Percentiles rank a stretch among this genome's conserved stretches.
Conservation (phyloP, 2,329 filamentous ascomycete species). For the Microsporum audouinii region DNA sequence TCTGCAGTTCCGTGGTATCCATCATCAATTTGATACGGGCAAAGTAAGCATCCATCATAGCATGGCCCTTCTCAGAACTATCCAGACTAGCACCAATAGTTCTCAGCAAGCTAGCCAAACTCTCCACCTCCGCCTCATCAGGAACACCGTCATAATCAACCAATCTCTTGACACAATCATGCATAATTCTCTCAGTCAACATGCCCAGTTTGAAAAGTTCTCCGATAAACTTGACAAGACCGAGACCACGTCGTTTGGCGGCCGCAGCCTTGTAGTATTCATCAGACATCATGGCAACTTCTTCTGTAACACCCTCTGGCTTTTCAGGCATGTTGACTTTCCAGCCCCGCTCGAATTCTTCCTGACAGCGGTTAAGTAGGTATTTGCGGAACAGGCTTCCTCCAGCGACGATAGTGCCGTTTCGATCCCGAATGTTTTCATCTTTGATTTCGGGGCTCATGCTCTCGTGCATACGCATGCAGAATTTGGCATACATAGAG, state of each 20-base stretch:
- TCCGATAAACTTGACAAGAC: conserved; percentile 97
- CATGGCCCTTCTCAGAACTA: conserved; percentile 65
- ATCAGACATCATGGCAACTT: conserved; percentile 77
- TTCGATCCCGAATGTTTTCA: conserved; percentile 86
- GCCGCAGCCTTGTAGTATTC: conserved; percentile 93
- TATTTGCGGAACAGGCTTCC: conserved; percentile 97
- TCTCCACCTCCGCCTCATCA: conserved; percentile 94
- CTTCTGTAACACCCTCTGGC: conserved; percentile 59
- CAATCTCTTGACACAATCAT: conserved; percentile 94
- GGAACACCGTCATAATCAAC: conserved; percentile 89
- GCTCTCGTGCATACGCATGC: conserved; percentile 87
- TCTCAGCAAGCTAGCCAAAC: conserved; percentile 78
- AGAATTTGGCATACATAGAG: conserved; percentile 98
- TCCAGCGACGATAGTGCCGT: conserved; percentile 75
- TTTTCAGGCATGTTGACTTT: conserved; percentile 71
- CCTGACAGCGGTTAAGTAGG: conserved; percentile 93
- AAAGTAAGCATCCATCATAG: conserved; percentile 92
- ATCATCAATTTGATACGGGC: conserved; percentile 72
- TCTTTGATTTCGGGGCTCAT: conserved; percentile 95
- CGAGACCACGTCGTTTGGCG: conserved; percentile 90
- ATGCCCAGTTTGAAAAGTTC: conserved; percentile 98
- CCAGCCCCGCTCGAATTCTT: conserved; percentile 98
- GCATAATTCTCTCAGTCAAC: conserved; percentile 99
- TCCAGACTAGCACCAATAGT: conserved; percentile 88
- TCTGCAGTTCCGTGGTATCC: conserved; percentile 67